phyloP scores from a whole-genome alignment of 139 green algal species.

The Marvania coccoides region DNA sequence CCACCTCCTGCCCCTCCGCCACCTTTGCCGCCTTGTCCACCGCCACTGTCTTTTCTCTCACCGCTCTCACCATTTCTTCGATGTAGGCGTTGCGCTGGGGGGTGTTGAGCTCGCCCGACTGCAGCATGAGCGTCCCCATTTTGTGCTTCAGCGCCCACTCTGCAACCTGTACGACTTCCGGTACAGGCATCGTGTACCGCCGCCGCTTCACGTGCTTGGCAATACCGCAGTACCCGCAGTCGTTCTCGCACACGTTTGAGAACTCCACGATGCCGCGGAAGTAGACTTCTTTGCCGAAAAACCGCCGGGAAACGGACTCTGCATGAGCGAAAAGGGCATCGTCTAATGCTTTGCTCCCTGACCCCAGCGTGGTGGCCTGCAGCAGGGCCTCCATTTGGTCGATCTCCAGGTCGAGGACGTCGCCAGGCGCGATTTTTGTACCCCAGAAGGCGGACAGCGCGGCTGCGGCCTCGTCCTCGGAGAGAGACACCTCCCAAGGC shows the following conservation, averaged over 20 bases:
- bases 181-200: constrained; percentile 40
- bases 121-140: constrained; percentile 59
- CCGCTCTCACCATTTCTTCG: constrained; percentile 16
- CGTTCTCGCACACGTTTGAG: constrained; percentile 54
- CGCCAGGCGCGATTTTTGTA: constrained; percentile 19
- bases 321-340: constrained; percentile 46
- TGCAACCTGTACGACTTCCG: constrained; percentile 47
- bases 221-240: constrained; percentile 65
- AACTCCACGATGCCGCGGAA: constrained; percentile 58
- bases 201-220: constrained; percentile 40
- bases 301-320: constrained; percentile 33
- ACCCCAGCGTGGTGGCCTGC: background rate
- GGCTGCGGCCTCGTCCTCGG: constrained; percentile 25
- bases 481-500: constrained; percentile 41
- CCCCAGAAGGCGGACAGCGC: constrained; percentile 45
- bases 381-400: constrained; percentile 31
- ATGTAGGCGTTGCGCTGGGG: constrained; percentile 42
- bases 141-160: constrained; percentile 44
- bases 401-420: constrained; percentile 30
- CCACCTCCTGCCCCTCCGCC: background rate
- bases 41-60: constrained; percentile 25
- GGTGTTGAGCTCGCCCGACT: constrained; percentile 43
- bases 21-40: constrained; percentile 25
- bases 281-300: constrained; percentile 45
- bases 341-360: constrained; percentile 29